phyloP scores from a whole-genome alignment of 129 eudicot genomes.

The Pittosporum tobira region DNA sequence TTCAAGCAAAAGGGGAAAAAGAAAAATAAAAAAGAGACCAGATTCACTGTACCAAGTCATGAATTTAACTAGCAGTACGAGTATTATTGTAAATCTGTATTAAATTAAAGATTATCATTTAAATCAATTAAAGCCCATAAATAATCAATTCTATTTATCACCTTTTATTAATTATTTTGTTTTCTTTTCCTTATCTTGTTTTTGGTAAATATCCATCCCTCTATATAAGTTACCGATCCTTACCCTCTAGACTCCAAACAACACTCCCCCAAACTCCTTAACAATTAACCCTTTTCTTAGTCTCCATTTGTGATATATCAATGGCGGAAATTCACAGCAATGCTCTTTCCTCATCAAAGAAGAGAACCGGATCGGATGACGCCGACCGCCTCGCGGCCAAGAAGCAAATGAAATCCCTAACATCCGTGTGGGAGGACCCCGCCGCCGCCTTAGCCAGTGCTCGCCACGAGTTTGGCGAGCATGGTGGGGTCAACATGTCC shows the following conservation, averaged over 20 bases:
- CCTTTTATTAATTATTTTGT: no score
- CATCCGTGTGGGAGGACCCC: constrained; percentile 39
- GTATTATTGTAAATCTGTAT: background rate
- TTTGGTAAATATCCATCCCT: no score
- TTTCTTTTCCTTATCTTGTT: no score
- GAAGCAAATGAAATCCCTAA: constrained; percentile 14
- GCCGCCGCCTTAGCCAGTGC: constrained; percentile 39
- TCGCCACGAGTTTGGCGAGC: constrained; percentile 70
- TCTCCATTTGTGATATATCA: background rate
- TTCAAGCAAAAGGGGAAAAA: no score
- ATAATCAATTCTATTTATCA: no score
- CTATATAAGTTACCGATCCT: no score
- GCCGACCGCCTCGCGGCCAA: constrained; percentile 13
- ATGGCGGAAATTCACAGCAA: constrained; percentile 29
- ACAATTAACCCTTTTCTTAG: background rate
- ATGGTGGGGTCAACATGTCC: constrained; percentile 78
- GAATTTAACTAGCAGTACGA: no score
- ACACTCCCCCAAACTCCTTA: no score
- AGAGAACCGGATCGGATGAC: constrained; percentile 30
- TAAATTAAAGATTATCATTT: no score
- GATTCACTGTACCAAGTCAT: constrained; percentile 19
- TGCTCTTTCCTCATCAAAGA: constrained; percentile 25
- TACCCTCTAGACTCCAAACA: no score
- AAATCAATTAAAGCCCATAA: no score
- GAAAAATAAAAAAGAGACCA: constrained; percentile 17